Base-by-base conservation (phyloP, 176 grass and related monocot species). In the Oropetium thomaeum region DNA sequence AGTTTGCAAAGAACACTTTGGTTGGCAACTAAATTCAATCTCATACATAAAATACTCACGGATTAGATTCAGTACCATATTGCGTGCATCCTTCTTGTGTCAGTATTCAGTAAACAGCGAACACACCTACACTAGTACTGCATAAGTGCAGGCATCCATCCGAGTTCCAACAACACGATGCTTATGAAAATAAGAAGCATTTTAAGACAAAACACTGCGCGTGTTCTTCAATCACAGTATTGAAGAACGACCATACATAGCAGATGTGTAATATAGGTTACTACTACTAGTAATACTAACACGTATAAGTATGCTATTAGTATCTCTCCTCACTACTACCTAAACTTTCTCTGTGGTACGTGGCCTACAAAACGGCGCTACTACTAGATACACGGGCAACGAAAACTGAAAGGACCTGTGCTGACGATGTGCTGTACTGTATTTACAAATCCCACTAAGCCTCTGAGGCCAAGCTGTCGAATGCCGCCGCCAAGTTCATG, bases 141-240 rank as follows among this genome's bases (percentile, higher is more conserved):
- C n/a, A n/a, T n/a, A n/a, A n/a, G n/a, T n/a, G n/a, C n/a, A n/a
- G n/a, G n/a, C n/a, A n/a, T n/a, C n/a, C n/a, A n/a, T n/a, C n/a
- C n/a, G n/a, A n/a, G n/a, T n/a, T n/a, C n/a, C n/a, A n/a, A n/a
- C n/a, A n/a, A n/a, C n/a, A n/a, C n/a, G n/a, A n/a, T n/a, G n/a
- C n/a, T n/a, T n/a, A n/a, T n/a, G n/a, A n/a, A n/a, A n/a, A n/a
- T n/a, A n/a, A n/a, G n/a, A n/a, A n/a, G n/a, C n/a, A n/a, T n/a
- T n/a, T n/a, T n/a, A 37, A 3, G 2, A 5, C 1, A 5, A 10
- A 32, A 45, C n/a, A 33, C 23, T 40, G 19, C 22, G 16, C 55
- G 34, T 42, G 55, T 64, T 84, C 92, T 96, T 96, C 92, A 92
- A 92, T 96, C 66, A 84, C 72, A 70, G 54, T 42, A 92, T 92